Conservation (phyloP, 768 basidiomycete genomes). For the Collybiopsis luxurians region DNA sequence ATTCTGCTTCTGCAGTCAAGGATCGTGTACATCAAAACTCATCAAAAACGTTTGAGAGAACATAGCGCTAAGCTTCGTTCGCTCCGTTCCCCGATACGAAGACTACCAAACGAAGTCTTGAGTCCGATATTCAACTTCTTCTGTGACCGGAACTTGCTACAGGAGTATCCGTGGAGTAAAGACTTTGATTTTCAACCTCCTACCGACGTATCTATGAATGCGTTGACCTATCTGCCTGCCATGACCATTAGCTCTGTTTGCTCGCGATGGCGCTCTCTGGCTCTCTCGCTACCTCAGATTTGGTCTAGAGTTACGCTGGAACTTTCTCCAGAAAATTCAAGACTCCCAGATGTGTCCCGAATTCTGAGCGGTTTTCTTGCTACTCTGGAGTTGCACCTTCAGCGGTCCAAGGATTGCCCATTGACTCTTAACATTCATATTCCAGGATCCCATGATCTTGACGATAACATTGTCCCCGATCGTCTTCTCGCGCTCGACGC, state of each 20-base stretch:
- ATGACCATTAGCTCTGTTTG: no score
- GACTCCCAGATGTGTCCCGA: background rate
- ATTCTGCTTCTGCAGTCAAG: background rate
- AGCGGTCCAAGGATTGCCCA: no score
- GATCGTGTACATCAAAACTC: background rate
- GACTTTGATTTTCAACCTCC: background rate
- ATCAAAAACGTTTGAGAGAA: background rate
- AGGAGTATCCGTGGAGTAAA: background rate
- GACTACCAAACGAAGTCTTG: no score
- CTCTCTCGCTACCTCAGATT: background rate
- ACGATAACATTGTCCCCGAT: background rate
- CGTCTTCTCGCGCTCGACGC: background rate
- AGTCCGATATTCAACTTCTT: no score
- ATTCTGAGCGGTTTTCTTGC: background rate
- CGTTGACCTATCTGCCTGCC: background rate
- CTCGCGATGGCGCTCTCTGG: no score
- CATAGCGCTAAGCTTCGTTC: no score
- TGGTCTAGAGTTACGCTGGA: background rate
- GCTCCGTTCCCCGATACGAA: no score
- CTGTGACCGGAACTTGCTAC: background rate
- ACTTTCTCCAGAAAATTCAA: background rate
- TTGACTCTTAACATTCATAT: background rate
- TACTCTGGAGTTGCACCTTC: background rate
- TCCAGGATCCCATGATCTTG: background rate
- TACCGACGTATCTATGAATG: background rate